Base-by-base conservation (phyloP, 2,329 filamentous ascomycete species). In the Harringtonia lauricola region DNA sequence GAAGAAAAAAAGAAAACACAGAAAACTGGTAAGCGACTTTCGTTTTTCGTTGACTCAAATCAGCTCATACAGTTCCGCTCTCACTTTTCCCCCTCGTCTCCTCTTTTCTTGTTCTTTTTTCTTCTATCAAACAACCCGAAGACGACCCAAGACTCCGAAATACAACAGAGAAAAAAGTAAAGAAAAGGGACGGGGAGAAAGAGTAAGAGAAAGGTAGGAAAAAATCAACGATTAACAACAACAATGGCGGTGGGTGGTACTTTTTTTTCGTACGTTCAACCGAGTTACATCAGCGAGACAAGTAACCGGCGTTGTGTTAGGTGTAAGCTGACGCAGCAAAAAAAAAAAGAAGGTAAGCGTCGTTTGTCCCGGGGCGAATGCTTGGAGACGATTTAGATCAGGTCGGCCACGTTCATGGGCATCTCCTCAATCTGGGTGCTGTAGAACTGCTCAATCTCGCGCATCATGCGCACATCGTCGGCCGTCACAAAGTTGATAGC, bases 371-470 rank as follows among this genome's bases (percentile, higher is more conserved):
- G 12, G 40, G 8, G 17, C 8, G 15, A 10, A 14, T 24, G 34
- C 34, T 35, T 21, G 14, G 19, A 28, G 4, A 33, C 18, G 18
- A 21, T 15, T 79, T 81, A 83, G 66, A 84, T 84, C 57, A 84
- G 78, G 59, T 84, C 80, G 57, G 80, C 80, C 58, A 84, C 80
- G 68, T 84, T 84, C 92, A 98, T 96, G 63, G 92, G 92, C 92
- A 98, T 98, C 80, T 98, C 92, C 74, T 98, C 92, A 57, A 98
- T 96, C 76, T 98, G 92, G 67, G 92, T 98, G 80, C 87, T 95
- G 83, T 98, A 98, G 80, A 96, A 98, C 74, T 95, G 87, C 71
- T 98, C 92, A 59, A 98, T 98, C 71, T 98, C 92, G 67, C 92
- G 82, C 86, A 98, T 94, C 86, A 98, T 96, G 68, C 90, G 88